A percentile compares a stretch with the other conserved stretches of the same genome.
These are phyloP conservation scores for Rostrohypoxylon terebratum DNA, from an alignment of 495 filamentous ascomycete species.

Conservation along the genomic window DNA sequence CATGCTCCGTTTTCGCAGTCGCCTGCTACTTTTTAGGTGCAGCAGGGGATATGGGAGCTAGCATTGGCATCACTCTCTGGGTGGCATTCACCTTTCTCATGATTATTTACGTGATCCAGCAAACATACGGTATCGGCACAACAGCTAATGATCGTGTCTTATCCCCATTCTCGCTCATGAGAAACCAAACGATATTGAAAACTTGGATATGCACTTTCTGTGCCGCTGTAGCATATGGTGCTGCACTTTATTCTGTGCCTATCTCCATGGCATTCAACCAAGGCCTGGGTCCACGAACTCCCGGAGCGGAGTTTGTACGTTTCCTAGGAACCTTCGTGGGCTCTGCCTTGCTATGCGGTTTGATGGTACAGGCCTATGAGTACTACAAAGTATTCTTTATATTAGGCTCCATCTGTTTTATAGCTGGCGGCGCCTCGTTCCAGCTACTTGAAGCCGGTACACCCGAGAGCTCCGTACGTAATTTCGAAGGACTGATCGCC, in stretches of 20 bases:
- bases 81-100: slow-evolving; percentile 32
- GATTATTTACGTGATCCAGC: slow-evolving; percentile 39
- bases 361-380: slow-evolving; percentile 58
- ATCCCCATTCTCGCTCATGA: slow-evolving; percentile 58
- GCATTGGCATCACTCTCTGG: slow-evolving; percentile 34
- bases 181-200: slow-evolving; percentile 29
- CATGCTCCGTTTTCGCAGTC: slow-evolving; percentile 36
- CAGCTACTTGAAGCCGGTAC: slow-evolving; percentile 54
- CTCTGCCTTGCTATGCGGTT: slow-evolving; percentile 53
- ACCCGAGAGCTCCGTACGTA: slow-evolving; percentile 59
- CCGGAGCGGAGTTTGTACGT: slow-evolving; percentile 58
- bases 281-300: slow-evolving; percentile 51
- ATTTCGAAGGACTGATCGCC: slow-evolving; percentile 64
- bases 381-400: slow-evolving; percentile 71
- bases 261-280: slow-evolving; percentile 63
- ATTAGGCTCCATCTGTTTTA: slow-evolving; percentile 57
- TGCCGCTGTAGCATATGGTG: slow-evolving; percentile 49
- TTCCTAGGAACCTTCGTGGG: slow-evolving; percentile 16
- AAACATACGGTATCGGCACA: slow-evolving; percentile 60
- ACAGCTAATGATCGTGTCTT: slow-evolving; percentile 61
- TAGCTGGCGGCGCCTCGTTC: slow-evolving; percentile 65
- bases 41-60: slow-evolving; percentile 55
- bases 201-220: slow-evolving; percentile 40
- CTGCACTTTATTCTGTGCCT: slow-evolving; percentile 65
- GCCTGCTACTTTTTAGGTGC: slow-evolving; percentile 50